phyloP scores from a whole-genome alignment of 805 yeast genomes.

The Clavispora asparagi region DNA sequence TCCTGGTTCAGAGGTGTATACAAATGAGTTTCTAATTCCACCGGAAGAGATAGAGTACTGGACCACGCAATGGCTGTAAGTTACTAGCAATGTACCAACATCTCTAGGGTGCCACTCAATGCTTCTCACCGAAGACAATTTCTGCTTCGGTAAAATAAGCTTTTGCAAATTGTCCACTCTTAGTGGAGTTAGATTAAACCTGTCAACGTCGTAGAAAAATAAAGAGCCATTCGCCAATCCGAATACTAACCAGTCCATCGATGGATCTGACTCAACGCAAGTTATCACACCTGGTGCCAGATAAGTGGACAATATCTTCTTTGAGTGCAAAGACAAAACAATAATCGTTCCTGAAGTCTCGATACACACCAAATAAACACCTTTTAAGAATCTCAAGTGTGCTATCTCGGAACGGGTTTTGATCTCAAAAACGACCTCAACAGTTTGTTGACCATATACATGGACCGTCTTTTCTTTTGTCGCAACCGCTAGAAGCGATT shows the following conservation, averaged over 20 bases:
- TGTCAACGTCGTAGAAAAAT: constrained; percentile 73
- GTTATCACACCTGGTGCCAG: constrained; percentile 64
- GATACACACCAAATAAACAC: constrained; percentile 72
- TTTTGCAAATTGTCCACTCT: constrained; percentile 70
- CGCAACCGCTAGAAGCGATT: constrained; percentile 76
- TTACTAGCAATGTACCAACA: constrained; percentile 67
- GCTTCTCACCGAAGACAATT: constrained; percentile 58
- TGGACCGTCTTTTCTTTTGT: constrained; percentile 67
- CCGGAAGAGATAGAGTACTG: constrained; percentile 62
- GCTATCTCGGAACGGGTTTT: constrained; percentile 47
- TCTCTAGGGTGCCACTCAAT: constrained; percentile 88
- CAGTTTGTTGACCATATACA: constrained; percentile 80
- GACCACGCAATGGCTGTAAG: constrained; percentile 66
- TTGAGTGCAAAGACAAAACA: constrained; percentile 65
- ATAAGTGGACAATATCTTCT: constrained; percentile 54
- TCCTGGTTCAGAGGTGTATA: constrained; percentile 59
- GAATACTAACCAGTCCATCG: constrained; percentile 78
- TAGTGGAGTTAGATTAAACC: constrained; percentile 61
- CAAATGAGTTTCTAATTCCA: constrained; percentile 49
- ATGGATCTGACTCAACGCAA: constrained; percentile 73
- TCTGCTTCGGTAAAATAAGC: constrained; percentile 48
- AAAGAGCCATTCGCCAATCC: constrained; percentile 77
- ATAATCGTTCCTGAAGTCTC: constrained; percentile 57
- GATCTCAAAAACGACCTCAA: constrained; percentile 59
- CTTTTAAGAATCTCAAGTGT: constrained; percentile 64